Base-by-base conservation (phyloP, 2,329 filamentous ascomycete species). In the Cordyceps farinosa region DNA sequence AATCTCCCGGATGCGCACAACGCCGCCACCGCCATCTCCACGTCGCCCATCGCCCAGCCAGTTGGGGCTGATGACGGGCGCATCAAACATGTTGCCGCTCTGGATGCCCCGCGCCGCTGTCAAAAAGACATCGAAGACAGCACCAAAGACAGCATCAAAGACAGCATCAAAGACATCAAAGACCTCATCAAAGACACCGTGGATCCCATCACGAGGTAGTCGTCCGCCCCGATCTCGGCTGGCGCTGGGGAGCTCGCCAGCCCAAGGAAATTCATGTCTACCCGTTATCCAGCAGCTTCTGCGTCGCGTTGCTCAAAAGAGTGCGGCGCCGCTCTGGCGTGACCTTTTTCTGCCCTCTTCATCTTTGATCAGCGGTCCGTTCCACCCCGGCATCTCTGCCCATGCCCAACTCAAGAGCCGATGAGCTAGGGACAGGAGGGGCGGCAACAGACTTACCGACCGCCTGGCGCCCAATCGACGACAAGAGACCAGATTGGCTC, bases 11-110 rank as follows among this genome's bases (percentile, higher is more conserved):
- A 30, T 30, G 5, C 27, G 45, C 45, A 48, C 3, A 48, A 48
- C 29, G 29, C 29, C 29, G 47, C 47, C 47, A 50, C 4, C 29
- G 10, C 47, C 47, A 32, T 50, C 13, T 50, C 29, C 29, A 3
- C 11, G 5, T 50, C 48, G 15, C 32, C 8, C 34, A 27, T 47
- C 59, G 27, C 22, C 8, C 11, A 47, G 38, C 50, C 58, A 61
- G 36, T 53, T 61, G 34, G 50, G 50, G 40, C 42, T 61, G 3
- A 55, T 61, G 38, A 55, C 42, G 15, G 48, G 59, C 9, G 44
- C 32, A n/a, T 61, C 59, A 3, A 22, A 29, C 36, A 61, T 61
- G 38, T 54, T 27, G 34, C 36, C 59, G 13, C 59, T 61, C 17
- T 10, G 10, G 38, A 61, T 53, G 32, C 59, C 59, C 17, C 48